phyloP scores from a whole-genome alignment of 305 asterid species.

The Striga hermonthica region DNA sequence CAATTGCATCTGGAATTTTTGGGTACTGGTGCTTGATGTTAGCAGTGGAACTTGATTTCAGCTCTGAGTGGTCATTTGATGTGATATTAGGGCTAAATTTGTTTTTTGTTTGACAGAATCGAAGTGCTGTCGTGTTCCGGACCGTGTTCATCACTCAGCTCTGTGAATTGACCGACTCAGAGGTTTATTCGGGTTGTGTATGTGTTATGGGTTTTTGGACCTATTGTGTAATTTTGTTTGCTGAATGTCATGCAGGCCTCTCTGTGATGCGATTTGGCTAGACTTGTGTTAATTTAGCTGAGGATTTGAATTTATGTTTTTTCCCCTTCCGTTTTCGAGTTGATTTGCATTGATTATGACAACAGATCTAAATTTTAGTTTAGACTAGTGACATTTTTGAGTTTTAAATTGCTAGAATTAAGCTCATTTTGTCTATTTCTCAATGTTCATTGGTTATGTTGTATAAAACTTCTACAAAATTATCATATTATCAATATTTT shows the following conservation, averaged over 20 bases:
- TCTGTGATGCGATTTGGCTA: neutral
- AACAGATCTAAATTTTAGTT: neutral
- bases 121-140: neutral
- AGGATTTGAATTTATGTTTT: neutral
- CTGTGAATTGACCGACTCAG: neutral
- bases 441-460: neutral
- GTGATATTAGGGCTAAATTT: conserved; percentile 21
- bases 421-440: neutral
- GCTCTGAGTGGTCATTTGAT: neutral
- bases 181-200: conserved; percentile 1
- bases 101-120: neutral
- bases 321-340: too few relatives aligned
- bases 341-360: neutral
- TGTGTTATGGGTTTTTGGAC: neutral
- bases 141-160: neutral
- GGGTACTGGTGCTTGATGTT: neutral
- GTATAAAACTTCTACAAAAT: neutral
- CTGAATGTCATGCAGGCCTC: neutral
- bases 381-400: neutral
- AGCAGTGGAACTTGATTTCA: neutral
- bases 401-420: neutral
- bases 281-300: neutral
- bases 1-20: neutral
- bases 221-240: neutral
- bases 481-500: too few relatives aligned